Conservation (phyloP, 129 eudicot species). For the Deinandra increscens region DNA sequence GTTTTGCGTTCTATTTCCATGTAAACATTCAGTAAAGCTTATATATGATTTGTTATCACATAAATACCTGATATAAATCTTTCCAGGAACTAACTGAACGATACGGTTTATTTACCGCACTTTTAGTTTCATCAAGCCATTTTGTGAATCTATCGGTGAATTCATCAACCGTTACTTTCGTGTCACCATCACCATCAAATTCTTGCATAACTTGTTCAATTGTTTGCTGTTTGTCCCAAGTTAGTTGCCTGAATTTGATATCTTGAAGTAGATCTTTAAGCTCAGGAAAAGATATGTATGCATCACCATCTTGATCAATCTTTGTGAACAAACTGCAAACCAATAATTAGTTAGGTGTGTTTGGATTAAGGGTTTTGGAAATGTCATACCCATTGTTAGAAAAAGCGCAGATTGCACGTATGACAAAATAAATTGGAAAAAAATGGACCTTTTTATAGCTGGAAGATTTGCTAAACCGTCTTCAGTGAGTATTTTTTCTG, state of each 20-base stretch:
- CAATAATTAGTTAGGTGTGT: neutral
- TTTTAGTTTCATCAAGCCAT: conserved; percentile 68
- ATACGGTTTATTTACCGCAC: conserved; percentile 53
- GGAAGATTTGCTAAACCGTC: conserved; percentile 57
- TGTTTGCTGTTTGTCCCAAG: conserved; percentile 50
- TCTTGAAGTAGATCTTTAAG: conserved; percentile 54
- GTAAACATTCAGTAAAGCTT: no score
- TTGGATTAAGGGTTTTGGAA: neutral
- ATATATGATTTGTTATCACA: no score
- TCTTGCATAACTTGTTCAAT: conserved; percentile 52
- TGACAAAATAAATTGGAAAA: neutral
- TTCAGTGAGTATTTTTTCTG: conserved; percentile 49
- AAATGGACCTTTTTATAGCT: conserved; percentile 44
- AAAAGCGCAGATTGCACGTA: no score
- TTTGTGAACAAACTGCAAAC: conserved; percentile 58
- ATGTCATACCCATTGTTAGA: neutral
- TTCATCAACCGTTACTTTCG: conserved; percentile 58
- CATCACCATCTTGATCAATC: conserved; percentile 57
- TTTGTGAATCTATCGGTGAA: conserved; percentile 55
- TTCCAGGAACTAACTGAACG: conserved; percentile 58
- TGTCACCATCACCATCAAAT: conserved; percentile 56
- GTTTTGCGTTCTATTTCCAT: no score
- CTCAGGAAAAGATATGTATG: conserved; percentile 52
- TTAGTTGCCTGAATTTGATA: conserved; percentile 42
- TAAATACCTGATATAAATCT: conserved; percentile 65